Base-by-base conservation (phyloP, 2,329 filamentous ascomycete species). In the Penicillium nordicum region DNA sequence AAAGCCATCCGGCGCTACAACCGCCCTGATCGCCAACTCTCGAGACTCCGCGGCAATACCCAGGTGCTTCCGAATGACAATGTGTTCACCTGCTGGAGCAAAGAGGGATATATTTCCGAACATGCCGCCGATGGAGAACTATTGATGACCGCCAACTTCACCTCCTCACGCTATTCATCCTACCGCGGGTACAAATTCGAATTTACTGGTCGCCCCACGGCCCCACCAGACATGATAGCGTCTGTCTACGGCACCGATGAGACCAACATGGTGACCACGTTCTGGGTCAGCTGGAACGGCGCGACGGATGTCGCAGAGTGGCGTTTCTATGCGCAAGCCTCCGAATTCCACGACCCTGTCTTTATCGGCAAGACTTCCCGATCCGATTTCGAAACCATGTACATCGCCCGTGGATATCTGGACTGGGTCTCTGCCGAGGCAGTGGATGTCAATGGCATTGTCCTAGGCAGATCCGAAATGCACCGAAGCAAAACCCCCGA, bases 141-240 rank as follows among this genome's bases (percentile, higher is more conserved):
- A n/a, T 48, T 72, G 5, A 66, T 74, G 58, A 68, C 66, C 11
- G 72, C 72, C 1, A 60, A 55, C 23, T 77, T 75, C 57, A 62
- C 57, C 9, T 68, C 67, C 0, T n/a, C 51, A 1, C 67, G 68
- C 9, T 72, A 69, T 55, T 68, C 67, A 7, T 76, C 68, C 27
- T 77, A 77, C 55, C 73, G 75, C 4, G 65, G 71, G 10, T 76
- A 73, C 63, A 77, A 77, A 52, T 68, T 57, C 27, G 61, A 70
- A 32, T 76, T 73, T 50, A 67, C 61, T 1, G 72, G 74, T 16
- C 65, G 66, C 9, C 72, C 72, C 4, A 45, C 49, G 18, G 55
- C 64, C 7, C 67, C 71, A 3, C 73, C 73, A 0, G 66, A 63
- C 3, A 16, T 72, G 7, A 68, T 69, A 18, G 62, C 70, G 6